phyloP scores from a whole-genome alignment of 2,329 filamentous ascomycete genomes.

The Aspergillus nomiae region DNA sequence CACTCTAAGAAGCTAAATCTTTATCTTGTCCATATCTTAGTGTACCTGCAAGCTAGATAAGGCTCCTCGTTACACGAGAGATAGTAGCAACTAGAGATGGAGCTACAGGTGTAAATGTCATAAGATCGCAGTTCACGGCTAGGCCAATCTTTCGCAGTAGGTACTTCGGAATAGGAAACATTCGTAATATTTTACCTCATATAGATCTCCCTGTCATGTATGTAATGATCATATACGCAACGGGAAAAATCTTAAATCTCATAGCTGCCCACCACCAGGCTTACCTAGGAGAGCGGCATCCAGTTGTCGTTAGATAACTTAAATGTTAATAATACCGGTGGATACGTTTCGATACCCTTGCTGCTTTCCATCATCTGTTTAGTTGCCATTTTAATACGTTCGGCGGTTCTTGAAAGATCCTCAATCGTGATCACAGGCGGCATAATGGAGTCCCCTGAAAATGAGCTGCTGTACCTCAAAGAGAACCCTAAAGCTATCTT shows the following conservation, averaged over 20 bases:
- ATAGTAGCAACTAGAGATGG: neutral
- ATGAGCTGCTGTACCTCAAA: neutral
- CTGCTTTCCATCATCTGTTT: too few relatives aligned
- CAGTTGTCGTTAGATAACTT: neutral
- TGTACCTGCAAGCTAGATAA: neutral
- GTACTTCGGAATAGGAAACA: neutral
- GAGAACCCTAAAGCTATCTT: slow-evolving; percentile 4
- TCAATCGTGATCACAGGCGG: neutral
- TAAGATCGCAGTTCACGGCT: too few relatives aligned
- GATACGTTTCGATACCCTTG: too few relatives aligned
- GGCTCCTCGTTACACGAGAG: neutral
- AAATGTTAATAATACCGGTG: too few relatives aligned
- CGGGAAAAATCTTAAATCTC: neutral
- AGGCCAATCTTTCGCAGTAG: neutral
- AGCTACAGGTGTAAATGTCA: neutral
- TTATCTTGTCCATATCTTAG: neutral
- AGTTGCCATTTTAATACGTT: too few relatives aligned
- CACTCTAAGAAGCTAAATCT: neutral
- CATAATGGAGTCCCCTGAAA: neutral
- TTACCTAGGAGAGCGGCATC: neutral
- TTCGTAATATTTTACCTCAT: neutral
- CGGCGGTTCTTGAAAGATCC: too few relatives aligned
- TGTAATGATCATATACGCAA: neutral
- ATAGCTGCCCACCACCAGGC: neutral
- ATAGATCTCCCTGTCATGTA: neutral